phyloP scores from a whole-genome alignment of 306 rosid genomes.

The Echinosophora koreensis region DNA sequence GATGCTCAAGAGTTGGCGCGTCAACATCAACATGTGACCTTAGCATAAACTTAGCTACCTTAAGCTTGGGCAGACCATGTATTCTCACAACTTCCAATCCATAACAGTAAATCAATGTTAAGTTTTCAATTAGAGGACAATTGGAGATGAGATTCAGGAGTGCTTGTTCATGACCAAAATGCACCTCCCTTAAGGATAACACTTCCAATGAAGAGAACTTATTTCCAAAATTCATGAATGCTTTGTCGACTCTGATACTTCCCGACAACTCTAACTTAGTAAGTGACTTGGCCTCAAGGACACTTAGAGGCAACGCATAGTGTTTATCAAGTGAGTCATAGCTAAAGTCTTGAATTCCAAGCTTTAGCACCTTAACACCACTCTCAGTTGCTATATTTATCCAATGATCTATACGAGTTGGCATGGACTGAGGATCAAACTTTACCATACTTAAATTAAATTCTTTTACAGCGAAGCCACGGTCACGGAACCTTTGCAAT shows the following conservation, averaged over 20 bases:
- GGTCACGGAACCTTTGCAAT: no score
- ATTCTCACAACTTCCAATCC: neutral
- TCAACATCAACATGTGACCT: neutral
- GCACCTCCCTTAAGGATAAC: neutral
- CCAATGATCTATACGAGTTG: no score
- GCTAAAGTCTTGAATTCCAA: no score
- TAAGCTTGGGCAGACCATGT: neutral
- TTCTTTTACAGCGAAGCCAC: no score
- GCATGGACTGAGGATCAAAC: no score
- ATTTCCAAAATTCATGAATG: no score
- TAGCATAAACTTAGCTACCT: neutral
- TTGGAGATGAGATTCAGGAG: neutral
- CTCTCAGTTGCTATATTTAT: no score
- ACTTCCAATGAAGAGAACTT: no score
- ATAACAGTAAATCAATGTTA: neutral
- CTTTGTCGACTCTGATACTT: no score
- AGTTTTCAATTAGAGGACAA: conserved; percentile 1
- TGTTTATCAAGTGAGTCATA: no score
- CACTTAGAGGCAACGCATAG: neutral
- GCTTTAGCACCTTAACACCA: no score
- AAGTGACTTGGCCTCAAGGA: conserved; percentile 1
- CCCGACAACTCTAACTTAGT: neutral
- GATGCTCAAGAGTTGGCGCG: neutral
- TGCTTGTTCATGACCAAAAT: neutral
- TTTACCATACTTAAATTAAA: no score